A percentile compares a stretch with the other conserved stretches of the same genome.
phyloP scores from a whole-genome alignment of 192 early-diverging fungal genomes.

The Rhizoclosmatium globosum region DNA sequence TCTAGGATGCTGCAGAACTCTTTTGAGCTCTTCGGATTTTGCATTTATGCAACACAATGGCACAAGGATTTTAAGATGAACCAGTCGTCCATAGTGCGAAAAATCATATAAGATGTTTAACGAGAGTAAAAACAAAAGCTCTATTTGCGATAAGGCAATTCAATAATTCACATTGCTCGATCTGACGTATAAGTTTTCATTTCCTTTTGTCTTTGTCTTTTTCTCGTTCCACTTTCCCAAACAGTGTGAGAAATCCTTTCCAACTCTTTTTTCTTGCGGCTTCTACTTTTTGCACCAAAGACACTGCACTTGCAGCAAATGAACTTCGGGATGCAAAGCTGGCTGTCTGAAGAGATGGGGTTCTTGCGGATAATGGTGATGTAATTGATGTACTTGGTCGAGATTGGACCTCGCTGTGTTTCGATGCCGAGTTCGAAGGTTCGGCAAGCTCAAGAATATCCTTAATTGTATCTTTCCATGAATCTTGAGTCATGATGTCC shows the following conservation, averaged over 20 bases:
- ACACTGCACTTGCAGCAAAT: neutral
- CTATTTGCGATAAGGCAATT: no score
- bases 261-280: neutral
- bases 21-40: constrained; percentile 8
- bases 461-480: constrained; percentile 10
- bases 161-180: no score
- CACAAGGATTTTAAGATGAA: no score
- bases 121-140: no score
- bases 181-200: no score
- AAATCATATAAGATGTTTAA: no score
- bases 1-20: neutral
- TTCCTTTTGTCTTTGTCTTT: neutral
- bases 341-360: neutral
- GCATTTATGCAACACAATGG: neutral
- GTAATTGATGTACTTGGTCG: neutral
- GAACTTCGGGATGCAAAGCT: neutral
- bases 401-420: neutral
- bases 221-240: neutral
- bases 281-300: neutral
- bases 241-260: constrained; percentile 5
- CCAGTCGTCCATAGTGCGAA: no score
- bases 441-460: neutral
- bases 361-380: neutral
- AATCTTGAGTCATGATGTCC: constrained; percentile 11
- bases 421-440: neutral